These are phyloP conservation scores for Sphagnum contortum DNA, from an alignment of 225 moss, liverwort and hornwort genomes.

Conservation along the genomic window DNA sequence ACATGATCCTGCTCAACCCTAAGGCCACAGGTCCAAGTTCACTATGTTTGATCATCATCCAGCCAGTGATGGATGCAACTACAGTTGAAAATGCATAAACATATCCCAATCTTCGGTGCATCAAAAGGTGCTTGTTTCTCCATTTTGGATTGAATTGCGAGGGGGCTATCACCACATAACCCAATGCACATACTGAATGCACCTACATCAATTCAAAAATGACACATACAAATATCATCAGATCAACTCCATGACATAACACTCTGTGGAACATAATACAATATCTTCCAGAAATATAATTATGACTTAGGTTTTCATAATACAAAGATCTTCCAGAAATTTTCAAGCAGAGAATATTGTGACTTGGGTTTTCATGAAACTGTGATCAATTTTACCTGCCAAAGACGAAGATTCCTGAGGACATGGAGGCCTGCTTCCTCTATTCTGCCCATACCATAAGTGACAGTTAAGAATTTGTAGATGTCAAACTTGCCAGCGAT, in stretches of 20 bases:
- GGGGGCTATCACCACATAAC: constrained; percentile 25
- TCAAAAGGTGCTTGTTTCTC: constrained; percentile 16
- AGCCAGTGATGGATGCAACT: constrained; percentile 17
- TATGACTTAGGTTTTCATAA: no score
- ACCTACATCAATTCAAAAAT: constrained; percentile 7
- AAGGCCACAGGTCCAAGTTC: constrained; percentile 18
- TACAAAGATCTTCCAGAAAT: no score
- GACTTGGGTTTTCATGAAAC: no score
- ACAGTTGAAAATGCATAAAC: constrained; percentile 20
- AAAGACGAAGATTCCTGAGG: constrained; percentile 25
- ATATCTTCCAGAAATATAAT: no score
- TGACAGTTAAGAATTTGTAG: constrained; percentile 12
- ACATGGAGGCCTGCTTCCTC: constrained; percentile 22
- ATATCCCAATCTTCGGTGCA: constrained; percentile 39
- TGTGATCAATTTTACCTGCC: constrained; percentile 20
- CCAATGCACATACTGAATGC: constrained; percentile 22
- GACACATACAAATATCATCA: no score
- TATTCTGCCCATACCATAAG: not conserved
- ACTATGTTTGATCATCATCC: constrained; percentile 6
- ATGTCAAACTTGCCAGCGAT: constrained; percentile 29
- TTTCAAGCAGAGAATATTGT: no score
- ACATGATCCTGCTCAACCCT: not conserved
- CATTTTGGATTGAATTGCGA: constrained; percentile 41
- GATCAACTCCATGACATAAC: no score
- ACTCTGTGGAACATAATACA: no score